phyloP scores from a whole-genome alignment of 2,329 filamentous ascomycete species.

The Botrytis pseudocinerea region DNA sequence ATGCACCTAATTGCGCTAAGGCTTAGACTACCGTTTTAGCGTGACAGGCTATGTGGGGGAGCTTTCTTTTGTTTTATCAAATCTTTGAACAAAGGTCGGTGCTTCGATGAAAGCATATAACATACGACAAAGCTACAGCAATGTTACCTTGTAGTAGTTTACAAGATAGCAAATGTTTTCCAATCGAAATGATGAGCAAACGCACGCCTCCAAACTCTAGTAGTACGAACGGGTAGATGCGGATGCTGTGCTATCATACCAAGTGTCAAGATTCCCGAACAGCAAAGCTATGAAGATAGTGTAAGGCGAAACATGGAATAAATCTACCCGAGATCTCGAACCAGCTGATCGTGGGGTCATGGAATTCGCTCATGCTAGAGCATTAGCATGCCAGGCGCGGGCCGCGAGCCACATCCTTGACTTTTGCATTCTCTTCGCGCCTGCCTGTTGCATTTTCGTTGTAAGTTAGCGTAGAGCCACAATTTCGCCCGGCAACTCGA shows the following conservation, averaged over 20 bases:
- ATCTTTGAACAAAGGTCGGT: neutral
- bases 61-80: slow-evolving; percentile 13
- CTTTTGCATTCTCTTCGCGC: slow-evolving; percentile 21
- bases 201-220: neutral
- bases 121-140: neutral
- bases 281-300: slow-evolving; percentile 5
- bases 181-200: slow-evolving; percentile 13
- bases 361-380: slow-evolving; percentile 8
- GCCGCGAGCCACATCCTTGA: slow-evolving; percentile 1
- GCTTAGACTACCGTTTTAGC: neutral
- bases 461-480: neutral
- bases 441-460: slow-evolving; percentile 21
- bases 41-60: slow-evolving; percentile 9
- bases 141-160: slow-evolving; percentile 9
- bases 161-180: slow-evolving; percentile 9
- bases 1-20: neutral
- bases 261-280: slow-evolving; percentile 17
- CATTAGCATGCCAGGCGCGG: slow-evolving; percentile 7
- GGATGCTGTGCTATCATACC: slow-evolving; percentile 10
- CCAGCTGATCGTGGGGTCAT: slow-evolving; percentile 23
- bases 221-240: slow-evolving; percentile 18
- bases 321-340: slow-evolving; percentile 24
- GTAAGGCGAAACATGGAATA: neutral
- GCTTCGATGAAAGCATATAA: neutral
- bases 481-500: neutral